phyloP scores from a whole-genome alignment of 768 basidiomycete genomes.

The Agrocybe pediades region DNA sequence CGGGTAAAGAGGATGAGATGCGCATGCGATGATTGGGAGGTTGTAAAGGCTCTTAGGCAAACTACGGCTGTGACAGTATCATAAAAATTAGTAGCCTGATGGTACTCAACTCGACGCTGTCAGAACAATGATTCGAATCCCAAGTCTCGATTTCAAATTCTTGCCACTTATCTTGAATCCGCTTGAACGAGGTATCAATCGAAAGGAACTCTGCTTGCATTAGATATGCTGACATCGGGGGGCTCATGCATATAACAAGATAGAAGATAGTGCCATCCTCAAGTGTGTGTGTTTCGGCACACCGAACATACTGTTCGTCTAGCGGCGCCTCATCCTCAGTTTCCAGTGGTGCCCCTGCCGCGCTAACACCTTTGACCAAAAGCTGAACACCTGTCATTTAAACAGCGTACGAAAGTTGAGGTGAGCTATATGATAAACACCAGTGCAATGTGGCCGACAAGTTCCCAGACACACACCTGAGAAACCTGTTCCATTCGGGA shows the following conservation, averaged over 20 bases:
- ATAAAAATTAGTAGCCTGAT: no score
- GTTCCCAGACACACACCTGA: not conserved
- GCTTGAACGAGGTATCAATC: conserved; percentile 11
- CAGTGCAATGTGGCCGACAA: no score
- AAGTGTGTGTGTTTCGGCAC: conserved; percentile 1
- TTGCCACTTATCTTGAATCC: conserved; percentile 10
- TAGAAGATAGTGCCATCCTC: conserved; percentile 2
- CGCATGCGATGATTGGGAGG: conserved; percentile 24
- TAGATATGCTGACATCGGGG: conserved; percentile 17
- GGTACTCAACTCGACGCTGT: no score
- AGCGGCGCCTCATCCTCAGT: no score
- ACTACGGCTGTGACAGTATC: conserved; percentile 18
- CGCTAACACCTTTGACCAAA: no score
- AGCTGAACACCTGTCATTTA: not conserved
- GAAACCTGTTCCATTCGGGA: not conserved
- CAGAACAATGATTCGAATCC: no score
- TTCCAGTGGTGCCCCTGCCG: no score
- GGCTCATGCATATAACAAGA: conserved; percentile 25
- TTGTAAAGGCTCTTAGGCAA: conserved; percentile 22
- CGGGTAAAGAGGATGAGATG: conserved; percentile 21
- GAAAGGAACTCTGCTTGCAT: conserved; percentile 6
- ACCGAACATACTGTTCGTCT: no score
- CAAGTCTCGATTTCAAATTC: conserved; percentile 11
- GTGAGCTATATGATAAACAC: no score
- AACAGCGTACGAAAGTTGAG: no score